Evolutionary conservation across 2,329 filamentous ascomycete species (phyloP).

Genomic region (Decorospora gaudefroyi): DNA sequence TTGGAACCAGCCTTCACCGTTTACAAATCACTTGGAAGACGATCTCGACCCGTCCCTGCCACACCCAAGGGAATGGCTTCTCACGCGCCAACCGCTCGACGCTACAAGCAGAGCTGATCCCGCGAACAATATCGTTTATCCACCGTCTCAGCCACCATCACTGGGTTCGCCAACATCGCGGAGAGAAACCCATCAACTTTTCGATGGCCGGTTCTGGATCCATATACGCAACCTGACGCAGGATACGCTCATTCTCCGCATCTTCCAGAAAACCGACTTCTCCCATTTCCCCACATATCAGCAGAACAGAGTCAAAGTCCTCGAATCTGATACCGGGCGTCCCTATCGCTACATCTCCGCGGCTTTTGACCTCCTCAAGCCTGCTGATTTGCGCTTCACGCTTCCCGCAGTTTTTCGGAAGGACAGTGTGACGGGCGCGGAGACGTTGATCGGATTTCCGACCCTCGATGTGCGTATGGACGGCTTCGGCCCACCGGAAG

Average conservation of each 20-base stretch:
- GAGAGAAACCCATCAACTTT: constrained; percentile 50
- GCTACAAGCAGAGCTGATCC: neutral
- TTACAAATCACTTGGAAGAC: constrained; percentile 10
- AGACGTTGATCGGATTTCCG: constrained; percentile 31
- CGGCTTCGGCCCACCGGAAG: constrained; percentile 13
- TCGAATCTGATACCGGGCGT: neutral
- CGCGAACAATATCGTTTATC: constrained; percentile 10
- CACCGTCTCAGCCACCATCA: constrained; percentile 22
- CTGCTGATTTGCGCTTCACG: constrained; percentile 25
- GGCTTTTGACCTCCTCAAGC: constrained; percentile 25
- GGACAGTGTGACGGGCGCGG: constrained; percentile 17
- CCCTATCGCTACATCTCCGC: constrained; percentile 18
- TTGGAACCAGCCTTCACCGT: constrained; percentile 19
- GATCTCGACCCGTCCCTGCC: constrained; percentile 4
- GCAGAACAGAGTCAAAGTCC: neutral
- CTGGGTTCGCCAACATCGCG: neutral
- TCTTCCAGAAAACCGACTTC: constrained; percentile 26
- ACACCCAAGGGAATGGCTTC: constrained; percentile 31
- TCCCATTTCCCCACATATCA: constrained; percentile 6
- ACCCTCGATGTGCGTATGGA: constrained; percentile 26
- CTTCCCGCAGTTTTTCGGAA: constrained; percentile 33
- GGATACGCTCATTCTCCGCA: constrained; percentile 47
- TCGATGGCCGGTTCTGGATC: constrained; percentile 63
- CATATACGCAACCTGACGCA: constrained; percentile 47
- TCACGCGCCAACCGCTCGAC: constrained; percentile 34